phyloP scores from a whole-genome alignment of 2,329 filamentous ascomycete genomes.

The Xylariaceae sp. region DNA sequence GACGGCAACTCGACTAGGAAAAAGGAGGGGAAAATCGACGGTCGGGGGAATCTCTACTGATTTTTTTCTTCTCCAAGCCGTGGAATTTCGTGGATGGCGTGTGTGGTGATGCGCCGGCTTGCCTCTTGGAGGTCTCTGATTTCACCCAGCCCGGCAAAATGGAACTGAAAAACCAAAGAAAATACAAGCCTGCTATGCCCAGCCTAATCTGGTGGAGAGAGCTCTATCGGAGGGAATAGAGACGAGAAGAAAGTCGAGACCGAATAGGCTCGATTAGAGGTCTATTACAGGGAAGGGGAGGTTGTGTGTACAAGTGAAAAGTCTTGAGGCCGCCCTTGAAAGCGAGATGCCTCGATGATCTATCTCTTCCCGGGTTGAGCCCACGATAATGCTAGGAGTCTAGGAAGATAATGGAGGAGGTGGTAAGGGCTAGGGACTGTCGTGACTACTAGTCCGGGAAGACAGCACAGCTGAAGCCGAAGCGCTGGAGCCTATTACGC shows the following conservation, averaged over 20 bases:
- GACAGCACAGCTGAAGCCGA: neutral
- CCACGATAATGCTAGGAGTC: neutral
- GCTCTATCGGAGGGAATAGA: neutral
- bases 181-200: neutral
- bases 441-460: too few species aligned
- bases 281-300: conserved; percentile 12
- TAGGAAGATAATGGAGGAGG: too few species aligned
- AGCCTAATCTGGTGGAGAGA: neutral
- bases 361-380: neutral
- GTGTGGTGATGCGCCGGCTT: neutral
- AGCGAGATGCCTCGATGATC: neutral
- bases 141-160: neutral
- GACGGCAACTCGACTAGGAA: neutral
- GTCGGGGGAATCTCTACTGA: neutral
- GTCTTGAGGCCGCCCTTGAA: neutral
- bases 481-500: neutral
- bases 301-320: neutral
- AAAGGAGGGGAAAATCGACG: neutral
- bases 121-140: neutral
- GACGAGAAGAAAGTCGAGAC: neutral
- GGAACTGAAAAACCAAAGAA: neutral
- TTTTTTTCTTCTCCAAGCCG: neutral
- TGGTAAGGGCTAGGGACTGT: too few species aligned
- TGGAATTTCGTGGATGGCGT: neutral
- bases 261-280: conserved; percentile 12